These are phyloP conservation scores for Ganoderma boninense DNA, from an alignment of 1,284 basidiomycete species.

Conservation along the genomic window DNA sequence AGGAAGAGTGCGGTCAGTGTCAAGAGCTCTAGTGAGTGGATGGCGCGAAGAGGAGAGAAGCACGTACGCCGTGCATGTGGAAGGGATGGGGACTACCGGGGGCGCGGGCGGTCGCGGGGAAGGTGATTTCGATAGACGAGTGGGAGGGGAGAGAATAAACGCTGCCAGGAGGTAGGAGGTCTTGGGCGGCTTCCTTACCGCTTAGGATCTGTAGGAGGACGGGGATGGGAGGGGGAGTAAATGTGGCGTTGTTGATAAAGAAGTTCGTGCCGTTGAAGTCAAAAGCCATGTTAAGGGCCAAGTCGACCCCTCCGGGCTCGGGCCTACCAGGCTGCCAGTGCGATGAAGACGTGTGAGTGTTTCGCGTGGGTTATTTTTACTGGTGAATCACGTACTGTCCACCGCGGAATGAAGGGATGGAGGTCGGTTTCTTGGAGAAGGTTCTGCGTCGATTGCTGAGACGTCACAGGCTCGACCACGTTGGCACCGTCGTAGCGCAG, in stretches of 20 bases:
- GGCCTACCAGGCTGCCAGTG: conserved; percentile 36
- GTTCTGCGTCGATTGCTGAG: conserved; percentile 29
- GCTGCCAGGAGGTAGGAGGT: conserved; percentile 39
- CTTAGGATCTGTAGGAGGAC: conserved; percentile 38
- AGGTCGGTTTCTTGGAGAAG: conserved; percentile 39
- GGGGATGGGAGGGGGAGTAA: conserved; percentile 27
- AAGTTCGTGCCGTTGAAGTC: conserved; percentile 19
- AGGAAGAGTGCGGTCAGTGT: conserved; percentile 10
- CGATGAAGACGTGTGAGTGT: background rate
- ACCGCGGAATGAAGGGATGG: conserved; percentile 22
- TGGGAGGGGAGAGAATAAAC: conserved; percentile 34
- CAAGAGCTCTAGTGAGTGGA: background rate
- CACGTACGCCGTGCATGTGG: conserved; percentile 44
- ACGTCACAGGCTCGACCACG: conserved; percentile 50
- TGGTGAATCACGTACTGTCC: conserved; percentile 10
- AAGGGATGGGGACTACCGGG: conserved; percentile 45
- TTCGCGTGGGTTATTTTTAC: too few relatives aligned
- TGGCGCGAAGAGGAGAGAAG: background rate
- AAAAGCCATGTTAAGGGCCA: conserved; percentile 34
- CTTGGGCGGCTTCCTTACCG: conserved; percentile 36
- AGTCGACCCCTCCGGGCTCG: conserved; percentile 36
- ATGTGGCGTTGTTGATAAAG: conserved; percentile 36
- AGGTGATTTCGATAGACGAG: conserved; percentile 7
- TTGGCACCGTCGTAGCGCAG: conserved; percentile 45
- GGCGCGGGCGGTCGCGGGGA: conserved; percentile 20